phyloP scores from a whole-genome alignment of 2,329 filamentous ascomycete genomes.

The Lachnellula arida region DNA sequence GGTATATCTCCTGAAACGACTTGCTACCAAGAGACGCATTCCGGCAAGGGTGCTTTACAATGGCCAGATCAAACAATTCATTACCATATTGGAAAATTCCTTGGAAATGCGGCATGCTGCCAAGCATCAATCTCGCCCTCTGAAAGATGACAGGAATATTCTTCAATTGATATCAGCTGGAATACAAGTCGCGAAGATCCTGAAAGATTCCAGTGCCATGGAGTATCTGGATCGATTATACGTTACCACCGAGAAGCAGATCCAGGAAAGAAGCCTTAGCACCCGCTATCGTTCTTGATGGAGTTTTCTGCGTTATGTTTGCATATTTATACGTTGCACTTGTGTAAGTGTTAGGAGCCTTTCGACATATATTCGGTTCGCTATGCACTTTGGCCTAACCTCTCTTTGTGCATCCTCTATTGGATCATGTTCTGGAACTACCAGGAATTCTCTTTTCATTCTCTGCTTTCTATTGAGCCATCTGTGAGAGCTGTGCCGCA shows the following conservation, averaged over 20 bases:
- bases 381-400: neutral
- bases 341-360: conserved; percentile 6
- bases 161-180: conserved; percentile 83
- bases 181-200: conserved; percentile 80
- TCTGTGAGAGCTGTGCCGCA: neutral
- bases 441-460: neutral
- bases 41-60: conserved; percentile 81
- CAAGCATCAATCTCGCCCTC: conserved; percentile 74
- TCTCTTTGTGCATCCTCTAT: neutral
- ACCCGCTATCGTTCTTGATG: conserved; percentile 26
- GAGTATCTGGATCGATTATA: conserved; percentile 76
- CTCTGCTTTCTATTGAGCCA: conserved; percentile 5
- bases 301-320: conserved; percentile 14
- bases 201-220: conserved; percentile 82
- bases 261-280: conserved; percentile 57
- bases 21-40: conserved; percentile 82
- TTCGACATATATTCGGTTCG: conserved; percentile 4
- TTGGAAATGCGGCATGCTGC: conserved; percentile 83
- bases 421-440: conserved; percentile 1
- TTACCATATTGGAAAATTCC: conserved; percentile 83
- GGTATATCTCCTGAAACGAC: conserved; percentile 80
- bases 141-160: conserved; percentile 86
- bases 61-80: conserved; percentile 86
- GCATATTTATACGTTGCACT: conserved; percentile 20
- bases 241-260: conserved; percentile 73